These are phyloP conservation scores for Chamaecrista fasciculata DNA, from an alignment of 306 rosid genomes.

Conservation along the genomic window DNA sequence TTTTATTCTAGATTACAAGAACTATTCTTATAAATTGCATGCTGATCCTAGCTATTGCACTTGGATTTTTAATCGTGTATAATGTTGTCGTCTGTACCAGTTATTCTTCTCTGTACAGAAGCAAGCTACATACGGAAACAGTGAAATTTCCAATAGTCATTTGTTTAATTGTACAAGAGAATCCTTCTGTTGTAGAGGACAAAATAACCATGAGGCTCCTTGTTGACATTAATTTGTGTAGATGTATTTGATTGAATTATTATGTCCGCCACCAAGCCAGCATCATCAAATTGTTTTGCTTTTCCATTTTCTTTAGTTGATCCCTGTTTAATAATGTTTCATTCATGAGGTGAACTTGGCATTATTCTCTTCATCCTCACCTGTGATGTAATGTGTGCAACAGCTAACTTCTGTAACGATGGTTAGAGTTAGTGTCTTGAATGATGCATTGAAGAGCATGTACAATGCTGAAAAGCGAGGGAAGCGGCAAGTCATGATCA, in stretches of 20 bases:
- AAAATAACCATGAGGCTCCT: not conserved
- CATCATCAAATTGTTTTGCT: not conserved
- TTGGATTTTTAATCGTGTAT: not conserved
- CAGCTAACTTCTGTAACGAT: slow-evolving; percentile 19
- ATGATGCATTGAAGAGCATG: slow-evolving; percentile 49
- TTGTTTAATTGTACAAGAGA: not conserved
- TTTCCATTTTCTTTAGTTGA: not conserved
- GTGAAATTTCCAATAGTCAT: not conserved
- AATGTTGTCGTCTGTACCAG: not conserved
- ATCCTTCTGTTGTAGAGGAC: not conserved
- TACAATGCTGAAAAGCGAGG: slow-evolving; percentile 47
- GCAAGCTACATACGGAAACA: not conserved
- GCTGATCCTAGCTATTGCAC: not conserved
- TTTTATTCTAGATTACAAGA: not conserved
- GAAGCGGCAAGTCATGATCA: slow-evolving; percentile 48
- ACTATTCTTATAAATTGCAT: not conserved
- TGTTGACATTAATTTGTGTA: not conserved
- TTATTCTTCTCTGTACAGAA: not conserved
- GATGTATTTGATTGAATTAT: not conserved
- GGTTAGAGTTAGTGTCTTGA: slow-evolving; percentile 45
- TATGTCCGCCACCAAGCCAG: not conserved
- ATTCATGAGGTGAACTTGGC: not conserved
- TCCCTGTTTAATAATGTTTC: not conserved
- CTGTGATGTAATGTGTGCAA: not conserved
- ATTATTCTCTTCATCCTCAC: not conserved